These are phyloP conservation scores for Nymphaea thermarum DNA, from an alignment of 164 flowering plant species.

Conservation along the genomic window DNA sequence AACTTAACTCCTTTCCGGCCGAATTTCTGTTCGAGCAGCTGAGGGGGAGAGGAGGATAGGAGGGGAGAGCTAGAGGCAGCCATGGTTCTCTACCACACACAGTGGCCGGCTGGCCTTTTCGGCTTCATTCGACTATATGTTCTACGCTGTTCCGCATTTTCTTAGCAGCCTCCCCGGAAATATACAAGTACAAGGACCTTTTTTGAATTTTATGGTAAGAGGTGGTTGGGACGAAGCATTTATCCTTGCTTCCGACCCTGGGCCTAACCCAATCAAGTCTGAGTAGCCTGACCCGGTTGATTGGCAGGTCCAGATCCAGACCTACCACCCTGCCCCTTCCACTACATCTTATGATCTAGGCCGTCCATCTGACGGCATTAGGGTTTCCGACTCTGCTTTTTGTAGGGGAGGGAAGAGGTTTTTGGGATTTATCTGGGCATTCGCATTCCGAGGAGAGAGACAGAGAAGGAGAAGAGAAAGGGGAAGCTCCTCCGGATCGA, in stretches of 20 bases:
- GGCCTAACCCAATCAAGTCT: no score
- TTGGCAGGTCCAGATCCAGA: neutral
- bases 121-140: no score
- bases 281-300: neutral
- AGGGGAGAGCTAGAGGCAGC: constrained; percentile 5
- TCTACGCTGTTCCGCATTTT: no score
- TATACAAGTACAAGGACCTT: no score
- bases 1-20: constrained; percentile 79
- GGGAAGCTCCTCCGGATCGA: neutral
- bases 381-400: neutral
- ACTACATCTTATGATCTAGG: neutral
- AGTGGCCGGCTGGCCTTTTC: neutral
- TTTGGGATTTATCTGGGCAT: neutral
- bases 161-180: no score
- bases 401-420: neutral
- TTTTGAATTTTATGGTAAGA: no score
- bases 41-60: constrained; percentile 9
- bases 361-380: neutral
- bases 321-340: neutral
- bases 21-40: constrained; percentile 43
- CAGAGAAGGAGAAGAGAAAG: neutral
- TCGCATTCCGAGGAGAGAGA: neutral
- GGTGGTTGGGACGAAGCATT: no score
- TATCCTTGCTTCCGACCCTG: no score
- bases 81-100: neutral